Conservation (phyloP, 331 rosid genomes). For the Telfairia occidentalis region DNA sequence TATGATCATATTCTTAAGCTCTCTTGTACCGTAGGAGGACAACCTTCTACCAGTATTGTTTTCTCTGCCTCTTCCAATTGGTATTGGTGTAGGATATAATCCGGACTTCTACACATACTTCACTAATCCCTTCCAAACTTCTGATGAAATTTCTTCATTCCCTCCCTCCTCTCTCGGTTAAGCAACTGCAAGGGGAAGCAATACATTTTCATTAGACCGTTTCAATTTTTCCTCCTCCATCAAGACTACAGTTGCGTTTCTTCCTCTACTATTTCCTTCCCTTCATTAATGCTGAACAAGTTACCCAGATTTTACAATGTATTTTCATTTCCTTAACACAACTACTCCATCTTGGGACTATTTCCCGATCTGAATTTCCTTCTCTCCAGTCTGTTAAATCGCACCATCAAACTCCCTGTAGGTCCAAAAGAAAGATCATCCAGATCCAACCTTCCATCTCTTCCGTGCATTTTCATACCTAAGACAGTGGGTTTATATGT, state of each 20-base stretch:
- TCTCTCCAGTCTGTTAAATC: too few relatives aligned
- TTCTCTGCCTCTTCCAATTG: too few relatives aligned
- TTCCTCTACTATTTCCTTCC: not conserved
- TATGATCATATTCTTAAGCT: too few relatives aligned
- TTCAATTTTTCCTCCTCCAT: not conserved
- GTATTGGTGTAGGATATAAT: too few relatives aligned
- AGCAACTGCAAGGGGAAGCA: not conserved
- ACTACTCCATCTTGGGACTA: not conserved
- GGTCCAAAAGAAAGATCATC: too few relatives aligned
- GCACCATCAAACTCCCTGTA: too few relatives aligned
- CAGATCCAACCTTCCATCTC: not conserved
- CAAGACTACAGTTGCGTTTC: not conserved
- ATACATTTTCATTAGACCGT: not conserved
- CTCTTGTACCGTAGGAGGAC: too few relatives aligned
- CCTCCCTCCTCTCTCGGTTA: not conserved
- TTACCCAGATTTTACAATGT: not conserved
- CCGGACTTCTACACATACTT: too few relatives aligned
- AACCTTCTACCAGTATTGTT: too few relatives aligned
- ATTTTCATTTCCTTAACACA: not conserved
- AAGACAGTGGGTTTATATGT: not conserved
- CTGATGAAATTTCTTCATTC: not conserved
- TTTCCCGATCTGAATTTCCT: too few relatives aligned
- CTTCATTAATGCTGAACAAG: not conserved
- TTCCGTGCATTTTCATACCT: not conserved
- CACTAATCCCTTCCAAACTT: too few relatives aligned